Evolutionary conservation across 2,329 filamentous ascomycete species (phyloP).

Genomic region (Pseudogymnoascus sp.): DNA sequence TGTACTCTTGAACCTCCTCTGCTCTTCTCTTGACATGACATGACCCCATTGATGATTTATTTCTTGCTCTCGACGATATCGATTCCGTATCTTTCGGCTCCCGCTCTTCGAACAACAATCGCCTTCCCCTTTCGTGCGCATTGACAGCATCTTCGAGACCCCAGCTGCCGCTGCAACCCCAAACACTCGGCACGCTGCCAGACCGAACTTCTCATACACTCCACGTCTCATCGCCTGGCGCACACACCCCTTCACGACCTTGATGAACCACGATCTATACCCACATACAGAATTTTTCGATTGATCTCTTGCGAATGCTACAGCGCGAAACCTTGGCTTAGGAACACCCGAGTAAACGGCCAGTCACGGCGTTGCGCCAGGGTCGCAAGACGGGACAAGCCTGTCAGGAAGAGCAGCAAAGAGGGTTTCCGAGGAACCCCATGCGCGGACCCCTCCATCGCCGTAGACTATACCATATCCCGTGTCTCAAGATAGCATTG

Average conservation of each 20-base stretch:
- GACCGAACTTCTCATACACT: slow-evolving; percentile 14
- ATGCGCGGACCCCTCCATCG: background rate
- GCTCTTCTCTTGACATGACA: background rate
- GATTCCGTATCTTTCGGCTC: background rate
- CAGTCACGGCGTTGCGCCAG: background rate
- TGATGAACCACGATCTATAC: slow-evolving; percentile 2
- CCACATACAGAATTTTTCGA: background rate
- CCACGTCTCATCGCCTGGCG: slow-evolving; percentile 7
- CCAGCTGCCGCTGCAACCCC: background rate
- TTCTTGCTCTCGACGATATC: background rate
- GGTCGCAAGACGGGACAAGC: background rate
- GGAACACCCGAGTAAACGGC: background rate
- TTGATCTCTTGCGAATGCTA: slow-evolving; percentile 3
- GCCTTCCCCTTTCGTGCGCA: background rate
- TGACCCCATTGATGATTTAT: background rate
- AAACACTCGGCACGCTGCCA: slow-evolving; percentile 12
- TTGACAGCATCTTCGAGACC: background rate
- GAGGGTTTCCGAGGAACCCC: slow-evolving; percentile 5
- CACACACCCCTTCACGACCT: slow-evolving; percentile 7
- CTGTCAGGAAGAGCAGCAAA: background rate
- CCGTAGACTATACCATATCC: background rate
- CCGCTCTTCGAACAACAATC: background rate
- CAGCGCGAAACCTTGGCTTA: slow-evolving; percentile 7
- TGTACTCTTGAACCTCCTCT: background rate
- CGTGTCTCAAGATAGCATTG: background rate